Evolutionary conservation across 306 rosid genomes (phyloP).

Genomic region (Fagus crenata): DNA sequence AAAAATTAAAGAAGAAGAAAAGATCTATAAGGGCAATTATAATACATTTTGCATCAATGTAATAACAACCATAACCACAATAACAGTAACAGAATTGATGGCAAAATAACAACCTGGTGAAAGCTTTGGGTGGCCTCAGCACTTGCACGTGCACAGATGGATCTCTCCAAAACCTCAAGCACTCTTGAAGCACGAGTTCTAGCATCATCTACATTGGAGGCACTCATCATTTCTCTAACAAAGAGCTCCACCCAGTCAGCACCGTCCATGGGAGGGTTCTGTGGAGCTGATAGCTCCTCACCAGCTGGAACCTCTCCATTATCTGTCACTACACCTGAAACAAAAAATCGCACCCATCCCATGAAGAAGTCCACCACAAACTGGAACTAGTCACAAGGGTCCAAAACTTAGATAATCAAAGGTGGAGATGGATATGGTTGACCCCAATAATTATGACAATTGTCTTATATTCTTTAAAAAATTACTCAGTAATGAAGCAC

Average conservation of each 20-base stretch:
- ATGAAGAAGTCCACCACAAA: slow-evolving; percentile 6
- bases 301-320: slow-evolving; percentile 43
- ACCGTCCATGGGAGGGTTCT: slow-evolving; percentile 54
- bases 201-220: slow-evolving; percentile 79
- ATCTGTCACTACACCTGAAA: slow-evolving; percentile 33
- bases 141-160: slow-evolving; percentile 56
- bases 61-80: slow-evolving; percentile 1
- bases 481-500: not conserved
- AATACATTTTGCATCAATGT: not conserved
- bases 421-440: not conserved
- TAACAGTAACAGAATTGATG: not conserved
- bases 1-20: no score
- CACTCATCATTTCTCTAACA: slow-evolving; percentile 76
- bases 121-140: slow-evolving; percentile 56
- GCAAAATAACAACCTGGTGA: slow-evolving; percentile 46
- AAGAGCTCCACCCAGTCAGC: slow-evolving; percentile 82
- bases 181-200: slow-evolving; percentile 73
- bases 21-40: not conserved
- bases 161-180: slow-evolving; percentile 74
- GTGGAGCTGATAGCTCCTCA: slow-evolving; percentile 35
- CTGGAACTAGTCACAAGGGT: not conserved
- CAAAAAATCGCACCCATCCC: slow-evolving; percentile 10
- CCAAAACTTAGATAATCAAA: not conserved
- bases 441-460: not conserved
- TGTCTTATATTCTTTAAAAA: not conserved